These are phyloP conservation scores for Ilyonectria sp. DNA, from an alignment of 2,329 filamentous ascomycete species.

Conservation along the genomic window DNA sequence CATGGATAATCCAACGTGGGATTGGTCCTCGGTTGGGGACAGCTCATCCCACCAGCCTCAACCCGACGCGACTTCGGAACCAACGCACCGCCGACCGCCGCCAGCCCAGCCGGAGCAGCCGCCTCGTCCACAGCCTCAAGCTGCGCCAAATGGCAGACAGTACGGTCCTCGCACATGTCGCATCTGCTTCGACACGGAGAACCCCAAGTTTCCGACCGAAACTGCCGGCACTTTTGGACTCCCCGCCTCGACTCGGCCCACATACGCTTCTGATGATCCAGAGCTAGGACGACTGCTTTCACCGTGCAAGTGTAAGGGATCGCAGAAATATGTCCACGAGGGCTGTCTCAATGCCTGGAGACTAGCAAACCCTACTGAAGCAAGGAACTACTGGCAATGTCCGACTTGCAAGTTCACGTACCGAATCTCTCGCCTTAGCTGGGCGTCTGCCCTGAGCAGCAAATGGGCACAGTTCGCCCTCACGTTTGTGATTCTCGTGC, in stretches of 20 bases:
- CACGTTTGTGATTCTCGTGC: slow-evolving; percentile 79
- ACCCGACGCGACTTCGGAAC: slow-evolving; percentile 25
- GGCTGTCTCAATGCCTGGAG: slow-evolving; percentile 90
- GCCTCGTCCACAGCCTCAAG: slow-evolving; percentile 28
- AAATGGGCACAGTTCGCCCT: slow-evolving; percentile 77
- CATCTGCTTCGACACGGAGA: slow-evolving; percentile 84
- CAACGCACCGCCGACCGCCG: slow-evolving; percentile 17
- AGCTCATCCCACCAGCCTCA: slow-evolving; percentile 29
- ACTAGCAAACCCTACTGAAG: slow-evolving; percentile 74
- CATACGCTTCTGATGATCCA: slow-evolving; percentile 82
- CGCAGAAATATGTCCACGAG: slow-evolving; percentile 94
- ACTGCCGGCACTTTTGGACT: slow-evolving; percentile 52
- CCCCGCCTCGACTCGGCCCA: slow-evolving; percentile 54
- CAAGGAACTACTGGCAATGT: slow-evolving; percentile 87
- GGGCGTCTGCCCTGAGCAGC: slow-evolving; percentile 79
- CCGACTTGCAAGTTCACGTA: slow-evolving; percentile 91
- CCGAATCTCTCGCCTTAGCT: slow-evolving; percentile 81
- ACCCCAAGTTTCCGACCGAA: slow-evolving; percentile 62
- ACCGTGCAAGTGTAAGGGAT: slow-evolving; percentile 94
- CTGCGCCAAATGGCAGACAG: slow-evolving; percentile 52
- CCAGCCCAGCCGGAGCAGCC: slow-evolving; percentile 23
- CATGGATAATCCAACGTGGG: slow-evolving; percentile 50
- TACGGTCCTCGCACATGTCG: slow-evolving; percentile 86
- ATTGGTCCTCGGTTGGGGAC: slow-evolving; percentile 46
- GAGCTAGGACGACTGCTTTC: slow-evolving; percentile 84